Base-by-base conservation (phyloP, 495 filamentous ascomycete species). In the Coniosporium apollinis region DNA sequence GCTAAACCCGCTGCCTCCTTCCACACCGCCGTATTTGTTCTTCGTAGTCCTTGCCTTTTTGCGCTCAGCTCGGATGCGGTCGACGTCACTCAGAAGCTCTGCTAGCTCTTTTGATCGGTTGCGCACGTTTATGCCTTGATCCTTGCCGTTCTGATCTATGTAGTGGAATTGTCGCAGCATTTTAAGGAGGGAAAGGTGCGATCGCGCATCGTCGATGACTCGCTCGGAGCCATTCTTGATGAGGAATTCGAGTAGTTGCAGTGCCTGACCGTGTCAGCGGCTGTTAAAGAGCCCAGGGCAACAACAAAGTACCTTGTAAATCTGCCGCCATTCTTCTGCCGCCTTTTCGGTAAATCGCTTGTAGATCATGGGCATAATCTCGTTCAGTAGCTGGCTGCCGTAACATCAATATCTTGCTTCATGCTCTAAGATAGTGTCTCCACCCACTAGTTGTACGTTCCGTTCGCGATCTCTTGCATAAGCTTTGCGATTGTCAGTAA, bases 281-380 rank as follows among this genome's bases (percentile, higher is more conserved):
- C n/a, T n/a, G n/a, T n/a, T n/a, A n/a, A n/a, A n/a, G n/a, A n/a
- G n/a, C n/a, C n/a, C n/a, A n/a, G n/a, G n/a, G n/a, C 13, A 4
- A 5, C 15, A 28, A 15, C 8, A 18, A 35, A 28, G 4, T 47
- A 77, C 75, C 67, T 99, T 99, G 65, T 96, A 99, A 41, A 96
- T 99, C 55, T 99, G 89, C 43, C 91, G 74, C 89, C 89, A 99
- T 57, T 99, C 89, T 53, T 99, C 89, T 29, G 91, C 85, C 14
- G 82, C 68, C 61, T 99, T 99, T 53, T 99, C 89, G 36, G 89
- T 99, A 51, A 99, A 99, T 31, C 89, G 79, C 51, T 91, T 91
- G 65, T 99, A 99, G 46, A 99, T 94, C 82, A 99, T 82, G 30
- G 89, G 89, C 89, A 99, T 99, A 52, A 99, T 96, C 57, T 99